These are phyloP conservation scores for Anthracocystis setariae DNA, from an alignment of 1,284 basidiomycete species.

Conservation along the genomic window DNA sequence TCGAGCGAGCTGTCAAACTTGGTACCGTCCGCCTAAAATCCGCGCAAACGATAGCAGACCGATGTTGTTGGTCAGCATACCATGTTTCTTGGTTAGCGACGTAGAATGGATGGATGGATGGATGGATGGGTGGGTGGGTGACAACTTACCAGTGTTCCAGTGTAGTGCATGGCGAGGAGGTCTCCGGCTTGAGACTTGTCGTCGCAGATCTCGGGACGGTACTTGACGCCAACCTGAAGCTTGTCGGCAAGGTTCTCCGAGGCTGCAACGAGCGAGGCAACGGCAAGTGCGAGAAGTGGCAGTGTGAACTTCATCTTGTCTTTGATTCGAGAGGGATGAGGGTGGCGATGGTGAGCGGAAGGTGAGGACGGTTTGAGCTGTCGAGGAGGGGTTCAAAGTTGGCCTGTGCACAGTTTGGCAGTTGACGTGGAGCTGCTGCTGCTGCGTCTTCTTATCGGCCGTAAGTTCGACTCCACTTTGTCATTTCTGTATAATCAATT, in stretches of 20 bases:
- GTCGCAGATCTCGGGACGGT: constrained; percentile 72
- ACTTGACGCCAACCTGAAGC: constrained; percentile 69
- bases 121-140: too few relatives aligned
- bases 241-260: constrained; percentile 37
- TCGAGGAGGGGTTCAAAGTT: constrained; percentile 12
- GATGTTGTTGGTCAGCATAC: neutral
- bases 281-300: constrained; percentile 15
- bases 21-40: constrained; percentile 72
- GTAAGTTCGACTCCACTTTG: constrained; percentile 16
- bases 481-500: too few relatives aligned
- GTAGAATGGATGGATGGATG: too few relatives aligned
- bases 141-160: constrained; percentile 72
- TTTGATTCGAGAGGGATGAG: neutral
- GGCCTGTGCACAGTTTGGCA: neutral
- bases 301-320: constrained; percentile 23
- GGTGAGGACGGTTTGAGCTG: neutral
- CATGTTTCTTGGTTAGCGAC: neutral
- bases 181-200: constrained; percentile 76
- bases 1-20: constrained; percentile 84
- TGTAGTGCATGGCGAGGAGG: constrained; percentile 76
- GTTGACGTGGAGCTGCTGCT: constrained; percentile 25
- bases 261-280: constrained; percentile 40
- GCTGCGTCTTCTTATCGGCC: constrained; percentile 32
- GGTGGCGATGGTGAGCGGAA: neutral
- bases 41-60: neutral